Evolutionary conservation across 1,284 basidiomycete species (phyloP).

Genomic region (Puccinia sorghi): DNA sequence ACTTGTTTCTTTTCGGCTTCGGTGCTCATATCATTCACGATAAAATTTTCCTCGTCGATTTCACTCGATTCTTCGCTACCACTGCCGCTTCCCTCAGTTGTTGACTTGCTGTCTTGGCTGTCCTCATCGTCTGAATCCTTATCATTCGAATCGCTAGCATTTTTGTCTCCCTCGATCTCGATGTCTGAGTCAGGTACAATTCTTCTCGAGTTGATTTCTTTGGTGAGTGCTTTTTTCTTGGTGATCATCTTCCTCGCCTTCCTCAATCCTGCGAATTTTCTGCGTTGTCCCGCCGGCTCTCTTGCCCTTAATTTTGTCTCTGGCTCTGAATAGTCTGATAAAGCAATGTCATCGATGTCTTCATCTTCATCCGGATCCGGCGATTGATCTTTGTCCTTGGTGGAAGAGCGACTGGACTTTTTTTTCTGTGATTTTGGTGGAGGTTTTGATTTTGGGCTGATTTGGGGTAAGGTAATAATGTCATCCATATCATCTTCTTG

Average conservation of each 20-base stretch:
- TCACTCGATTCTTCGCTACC: constrained; percentile 18
- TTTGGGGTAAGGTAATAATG: background rate
- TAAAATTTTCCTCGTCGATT: constrained; percentile 43
- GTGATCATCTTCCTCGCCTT: constrained; percentile 2
- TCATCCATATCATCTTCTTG: too few relatives aligned
- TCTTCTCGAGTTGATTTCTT: constrained; percentile 34
- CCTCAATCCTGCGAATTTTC: constrained; percentile 9
- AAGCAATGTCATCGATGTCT: constrained; percentile 18
- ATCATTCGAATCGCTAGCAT: background rate
- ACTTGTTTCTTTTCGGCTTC: background rate
- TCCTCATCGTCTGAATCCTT: constrained; percentile 9
- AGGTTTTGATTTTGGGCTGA: background rate
- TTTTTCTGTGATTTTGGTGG: constrained; percentile 1
- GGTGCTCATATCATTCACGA: constrained; percentile 35
- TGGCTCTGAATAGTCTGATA: constrained; percentile 37
- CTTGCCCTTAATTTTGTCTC: constrained; percentile 26
- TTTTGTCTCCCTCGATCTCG: background rate
- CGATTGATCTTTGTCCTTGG: constrained; percentile 23
- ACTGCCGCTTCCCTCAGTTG: constrained; percentile 1
- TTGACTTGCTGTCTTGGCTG: background rate
- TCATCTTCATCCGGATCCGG: constrained; percentile 21
- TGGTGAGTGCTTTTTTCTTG: constrained; percentile 13
- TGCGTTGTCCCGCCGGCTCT: background rate
- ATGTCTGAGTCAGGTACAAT: constrained; percentile 44
- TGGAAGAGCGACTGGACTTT: background rate